Percentiles rank a stretch among this genome's conserved stretches.
phyloP scores from a whole-genome alignment of 2,329 filamentous ascomycete genomes.

The Xylariaceae sp. region DNA sequence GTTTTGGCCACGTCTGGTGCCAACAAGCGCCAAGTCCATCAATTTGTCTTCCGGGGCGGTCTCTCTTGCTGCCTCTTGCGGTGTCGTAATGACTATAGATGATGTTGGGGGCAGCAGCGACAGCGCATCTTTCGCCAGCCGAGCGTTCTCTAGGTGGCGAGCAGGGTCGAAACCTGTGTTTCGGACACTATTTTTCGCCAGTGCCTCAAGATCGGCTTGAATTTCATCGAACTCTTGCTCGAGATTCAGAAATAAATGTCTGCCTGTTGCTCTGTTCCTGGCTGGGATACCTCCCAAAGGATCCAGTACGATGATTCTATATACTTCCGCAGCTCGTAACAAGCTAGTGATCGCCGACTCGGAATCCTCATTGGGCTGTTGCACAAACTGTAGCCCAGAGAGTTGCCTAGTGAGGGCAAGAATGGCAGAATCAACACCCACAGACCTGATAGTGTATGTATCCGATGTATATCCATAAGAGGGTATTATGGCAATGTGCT shows the following conservation, averaged over 20 bases:
- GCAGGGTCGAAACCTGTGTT: constrained; percentile 33
- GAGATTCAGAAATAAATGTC: constrained; percentile 87
- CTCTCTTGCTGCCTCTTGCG: constrained; percentile 69
- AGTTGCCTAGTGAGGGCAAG: constrained; percentile 76
- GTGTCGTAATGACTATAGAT: constrained; percentile 86
- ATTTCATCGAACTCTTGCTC: constrained; percentile 82
- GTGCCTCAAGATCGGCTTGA: constrained; percentile 53
- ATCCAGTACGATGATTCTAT: constrained; percentile 87
- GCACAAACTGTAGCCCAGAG: constrained; percentile 58
- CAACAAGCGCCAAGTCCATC: constrained; percentile 51
- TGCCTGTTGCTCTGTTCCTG: constrained; percentile 55
- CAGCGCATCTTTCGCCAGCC: constrained; percentile 67
- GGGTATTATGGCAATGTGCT: constrained; percentile 69
- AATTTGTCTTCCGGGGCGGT: constrained; percentile 46
- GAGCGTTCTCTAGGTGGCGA: constrained; percentile 65
- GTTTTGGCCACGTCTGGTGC: constrained; percentile 61
- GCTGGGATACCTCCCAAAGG: constrained; percentile 81
- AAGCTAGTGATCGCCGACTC: constrained; percentile 26
- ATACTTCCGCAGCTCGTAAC: constrained; percentile 50
- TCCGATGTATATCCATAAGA: constrained; percentile 43
- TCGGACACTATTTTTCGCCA: constrained; percentile 11
- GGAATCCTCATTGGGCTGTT: constrained; percentile 39
- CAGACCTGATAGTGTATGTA: constrained; percentile 36
- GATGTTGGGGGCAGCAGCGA: constrained; percentile 77
- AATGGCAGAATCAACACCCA: constrained; percentile 60